A percentile compares a stretch with the other conserved stretches of the same genome.
These are phyloP conservation scores for Xylaria digitata DNA, from an alignment of 2,329 filamentous ascomycete genomes.

Conservation along the genomic window DNA sequence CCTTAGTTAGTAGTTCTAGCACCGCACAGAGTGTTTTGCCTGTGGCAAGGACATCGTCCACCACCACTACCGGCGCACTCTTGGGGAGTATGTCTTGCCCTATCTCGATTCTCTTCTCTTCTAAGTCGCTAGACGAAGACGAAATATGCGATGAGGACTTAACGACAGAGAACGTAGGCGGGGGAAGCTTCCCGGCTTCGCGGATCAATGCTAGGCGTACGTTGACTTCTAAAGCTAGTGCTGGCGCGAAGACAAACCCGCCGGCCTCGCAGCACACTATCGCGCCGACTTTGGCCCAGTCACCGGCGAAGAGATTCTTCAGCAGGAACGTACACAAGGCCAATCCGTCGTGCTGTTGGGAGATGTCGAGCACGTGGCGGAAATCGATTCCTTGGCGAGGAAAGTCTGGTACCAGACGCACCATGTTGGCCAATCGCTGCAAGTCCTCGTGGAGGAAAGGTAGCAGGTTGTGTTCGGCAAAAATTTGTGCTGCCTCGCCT, in stretches of 20 bases:
- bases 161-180: constrained; percentile 61
- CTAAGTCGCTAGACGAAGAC: constrained; percentile 43
- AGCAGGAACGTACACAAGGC: constrained; percentile 63
- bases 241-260: constrained; percentile 66
- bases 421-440: constrained; percentile 61
- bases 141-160: constrained; percentile 67
- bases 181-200: constrained; percentile 68
- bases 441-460: constrained; percentile 61
- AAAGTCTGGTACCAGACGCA: constrained; percentile 60
- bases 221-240: constrained; percentile 57
- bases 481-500: constrained; percentile 51
- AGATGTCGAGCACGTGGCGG: constrained; percentile 67
- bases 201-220: constrained; percentile 64
- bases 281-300: constrained; percentile 59
- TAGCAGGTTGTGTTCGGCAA: constrained; percentile 57
- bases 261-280: constrained; percentile 68
- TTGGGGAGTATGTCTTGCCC: constrained; percentile 54
- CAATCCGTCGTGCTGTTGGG: constrained; percentile 63
- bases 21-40: constrained; percentile 66
- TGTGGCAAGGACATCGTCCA: constrained; percentile 70
- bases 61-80: constrained; percentile 61
- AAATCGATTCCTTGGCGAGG: constrained; percentile 64
- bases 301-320: constrained; percentile 56
- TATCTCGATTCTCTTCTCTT: constrained; percentile 61
- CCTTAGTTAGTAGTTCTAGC: constrained; percentile 59